These are phyloP conservation scores for Yamadazyma jaroonii DNA, from an alignment of 1,139 yeast species.

Conservation along the genomic window DNA sequence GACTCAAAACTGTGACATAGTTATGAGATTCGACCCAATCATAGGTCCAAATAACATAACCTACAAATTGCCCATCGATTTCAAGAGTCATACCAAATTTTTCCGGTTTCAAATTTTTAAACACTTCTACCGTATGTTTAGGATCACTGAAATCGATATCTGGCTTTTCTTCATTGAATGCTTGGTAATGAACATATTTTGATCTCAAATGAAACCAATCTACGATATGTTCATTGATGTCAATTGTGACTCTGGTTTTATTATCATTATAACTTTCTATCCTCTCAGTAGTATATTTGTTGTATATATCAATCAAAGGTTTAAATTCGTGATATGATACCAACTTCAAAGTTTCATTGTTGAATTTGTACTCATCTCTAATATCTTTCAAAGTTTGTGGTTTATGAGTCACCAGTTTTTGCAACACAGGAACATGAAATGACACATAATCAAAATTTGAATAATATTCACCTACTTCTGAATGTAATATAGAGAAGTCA, in stretches of 20 bases:
- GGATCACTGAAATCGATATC: constrained; percentile 25
- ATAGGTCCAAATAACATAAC: constrained; percentile 40
- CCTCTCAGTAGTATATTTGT: constrained; percentile 17
- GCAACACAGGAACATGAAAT: constrained; percentile 35
- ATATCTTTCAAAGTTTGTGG: constrained; percentile 1
- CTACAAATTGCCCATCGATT: constrained; percentile 18
- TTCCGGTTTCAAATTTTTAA: constrained; percentile 23
- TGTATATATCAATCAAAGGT: constrained; percentile 22
- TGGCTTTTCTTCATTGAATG: constrained; percentile 18
- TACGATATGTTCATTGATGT: constrained; percentile 27
- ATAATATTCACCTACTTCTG: constrained; percentile 73
- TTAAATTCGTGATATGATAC: constrained; percentile 33
- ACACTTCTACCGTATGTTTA: constrained; percentile 22
- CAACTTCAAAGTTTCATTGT: constrained; percentile 12
- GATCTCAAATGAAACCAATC: constrained; percentile 49
- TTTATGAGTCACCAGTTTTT: neutral
- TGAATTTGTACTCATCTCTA: constrained; percentile 1
- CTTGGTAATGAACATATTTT: constrained; percentile 32
- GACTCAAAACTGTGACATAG: constrained; percentile 4
- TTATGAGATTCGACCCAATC: constrained; percentile 25
- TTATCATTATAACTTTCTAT: constrained; percentile 14
- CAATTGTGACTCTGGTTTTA: constrained; percentile 27
- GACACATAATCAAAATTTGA: constrained; percentile 56
- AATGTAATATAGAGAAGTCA: constrained; percentile 55
- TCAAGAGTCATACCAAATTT: constrained; percentile 31